Percentiles rank a stretch among this genome's conserved stretches.
These are phyloP conservation scores for Penicillium taxi DNA, from an alignment of 495 filamentous ascomycete species.

Conservation along the genomic window DNA sequence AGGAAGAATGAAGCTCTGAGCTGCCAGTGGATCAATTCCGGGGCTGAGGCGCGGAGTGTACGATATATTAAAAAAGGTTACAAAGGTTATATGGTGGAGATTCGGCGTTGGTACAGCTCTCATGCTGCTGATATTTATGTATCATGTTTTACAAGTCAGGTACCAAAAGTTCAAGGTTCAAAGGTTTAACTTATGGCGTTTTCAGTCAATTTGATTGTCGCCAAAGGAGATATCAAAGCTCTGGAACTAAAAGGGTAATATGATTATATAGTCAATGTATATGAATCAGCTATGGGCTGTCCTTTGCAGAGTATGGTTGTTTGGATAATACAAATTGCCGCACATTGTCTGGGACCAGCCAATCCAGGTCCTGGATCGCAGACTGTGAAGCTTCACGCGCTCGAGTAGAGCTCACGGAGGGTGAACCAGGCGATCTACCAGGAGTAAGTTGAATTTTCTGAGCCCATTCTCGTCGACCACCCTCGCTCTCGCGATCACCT, in stretches of 20 bases:
- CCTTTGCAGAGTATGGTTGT: conserved; percentile 24
- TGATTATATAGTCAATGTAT: too few species aligned
- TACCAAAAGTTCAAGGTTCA: too few species aligned
- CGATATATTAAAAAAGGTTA: too few species aligned
- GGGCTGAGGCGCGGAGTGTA: conserved; percentile 13
- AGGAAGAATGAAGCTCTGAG: conserved; percentile 25
- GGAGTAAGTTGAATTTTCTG: conserved; percentile 62
- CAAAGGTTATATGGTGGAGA: too few species aligned
- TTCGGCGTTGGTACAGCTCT: too few species aligned
- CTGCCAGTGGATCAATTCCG: too few species aligned
- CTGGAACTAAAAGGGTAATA: too few species aligned
- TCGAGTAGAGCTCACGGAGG: conserved; percentile 68
- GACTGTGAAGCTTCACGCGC: conserved; percentile 56
- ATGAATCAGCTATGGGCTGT: conserved; percentile 1
- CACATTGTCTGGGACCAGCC: conserved; percentile 58
- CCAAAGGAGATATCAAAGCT: too few species aligned
- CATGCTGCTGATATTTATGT: too few species aligned
- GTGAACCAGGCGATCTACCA: conserved; percentile 45
- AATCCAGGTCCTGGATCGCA: conserved; percentile 48
- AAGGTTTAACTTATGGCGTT: too few species aligned
- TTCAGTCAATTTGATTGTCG: too few species aligned
- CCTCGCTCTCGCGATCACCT: conserved; percentile 47
- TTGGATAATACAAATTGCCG: conserved; percentile 46
- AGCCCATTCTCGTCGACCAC: conserved; percentile 60
- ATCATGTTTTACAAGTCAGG: too few species aligned